Base-by-base conservation (phyloP, 1,284 basidiomycete genomes). In the Papiliotrema terrestris region DNA sequence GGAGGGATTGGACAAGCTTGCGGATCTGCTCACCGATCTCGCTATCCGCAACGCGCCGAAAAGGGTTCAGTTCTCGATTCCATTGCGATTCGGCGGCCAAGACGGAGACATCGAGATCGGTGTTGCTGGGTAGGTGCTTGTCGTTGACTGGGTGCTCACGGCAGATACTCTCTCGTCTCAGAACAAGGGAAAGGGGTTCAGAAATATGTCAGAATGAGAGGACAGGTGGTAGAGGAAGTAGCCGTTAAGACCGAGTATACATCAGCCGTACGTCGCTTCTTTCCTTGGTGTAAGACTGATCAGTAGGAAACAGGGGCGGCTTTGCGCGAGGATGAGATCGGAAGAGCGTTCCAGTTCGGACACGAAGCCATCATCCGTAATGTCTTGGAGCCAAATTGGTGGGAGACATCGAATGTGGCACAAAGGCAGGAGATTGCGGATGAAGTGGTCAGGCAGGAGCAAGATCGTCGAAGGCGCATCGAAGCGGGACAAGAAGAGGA, bases 31-130 rank as follows among this genome's bases (percentile, higher is more conserved):
- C 52, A 64, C 68, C 20, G 73, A 92, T 68, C 87, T 93, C 83
- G 84, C 86, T 22, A 86, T 91, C 63, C 85, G 85, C 47, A 89
- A 95, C 73, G 85, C 88, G 9, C 86, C 89, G 0, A 98, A 97
- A 72, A 84, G 93, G n/a, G 83, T 89, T 0, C 78, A 86, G 14
- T 97, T 93, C 75, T 89, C 82, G 61, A 80, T 95, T 36, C 87
- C 89, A 1, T 83, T 98, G 51, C 82, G 87, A 60, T 80, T 98
- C 26, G 91, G 84, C 1, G 72, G 74, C 0, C 67, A 68, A 38
- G 65, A 71, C 2, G 80, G 88, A 15, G 89, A 83, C 2, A 85
- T 97, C 58, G 83, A 84, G 17, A 94, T 98, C 58, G 91, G 92
- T 2, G 81, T 98, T 48, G 92, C 92, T 72, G 96, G 94, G 86